phyloP scores from a whole-genome alignment of 2,329 filamentous ascomycete genomes.

The Pleurostoma richardsiae region DNA sequence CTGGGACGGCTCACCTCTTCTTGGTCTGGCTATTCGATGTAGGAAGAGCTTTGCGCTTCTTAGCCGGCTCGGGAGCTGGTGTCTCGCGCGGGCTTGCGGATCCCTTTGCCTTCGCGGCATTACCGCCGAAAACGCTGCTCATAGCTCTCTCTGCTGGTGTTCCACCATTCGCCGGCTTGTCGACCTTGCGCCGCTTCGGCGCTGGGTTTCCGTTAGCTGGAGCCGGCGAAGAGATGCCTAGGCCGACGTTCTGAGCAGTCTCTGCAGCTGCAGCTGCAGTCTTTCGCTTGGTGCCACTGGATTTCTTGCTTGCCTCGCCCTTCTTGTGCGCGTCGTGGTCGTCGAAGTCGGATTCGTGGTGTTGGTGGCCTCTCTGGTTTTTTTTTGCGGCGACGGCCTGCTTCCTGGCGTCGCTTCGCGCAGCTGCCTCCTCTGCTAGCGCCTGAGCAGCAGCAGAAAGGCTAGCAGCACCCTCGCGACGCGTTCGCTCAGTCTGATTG shows the following conservation, averaged over 20 bases:
- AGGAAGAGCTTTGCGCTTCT: constrained; percentile 63
- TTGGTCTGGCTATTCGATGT: constrained; percentile 66
- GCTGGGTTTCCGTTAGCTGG: constrained; percentile 46
- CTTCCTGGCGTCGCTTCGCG: constrained; percentile 78
- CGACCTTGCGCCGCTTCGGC: constrained; percentile 75
- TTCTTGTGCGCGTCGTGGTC: constrained; percentile 53
- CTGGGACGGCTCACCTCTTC: constrained; percentile 60
- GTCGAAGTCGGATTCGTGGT: constrained; percentile 75
- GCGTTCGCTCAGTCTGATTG: constrained; percentile 65
- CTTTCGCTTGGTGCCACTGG: constrained; percentile 59
- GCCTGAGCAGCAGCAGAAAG: constrained; percentile 73
- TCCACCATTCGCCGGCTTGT: constrained; percentile 53
- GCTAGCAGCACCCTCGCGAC: constrained; percentile 72
- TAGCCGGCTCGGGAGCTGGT: constrained; percentile 62
- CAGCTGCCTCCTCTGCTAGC: constrained; percentile 77
- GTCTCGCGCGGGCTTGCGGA: constrained; percentile 63
- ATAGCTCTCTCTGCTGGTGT: constrained; percentile 63
- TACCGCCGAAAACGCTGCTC: constrained; percentile 49
- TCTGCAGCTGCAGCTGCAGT: constrained; percentile 28
- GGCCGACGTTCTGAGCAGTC: constrained; percentile 39
- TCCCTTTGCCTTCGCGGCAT: constrained; percentile 51
- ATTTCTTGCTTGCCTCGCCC: constrained; percentile 53
- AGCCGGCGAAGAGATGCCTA: constrained; percentile 59
- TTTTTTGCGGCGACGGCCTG: constrained; percentile 76
- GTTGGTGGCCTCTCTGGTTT: constrained; percentile 58